These are phyloP conservation scores for Corynascus novoguineensis DNA, from an alignment of 495 filamentous ascomycete genomes.

Conservation along the genomic window DNA sequence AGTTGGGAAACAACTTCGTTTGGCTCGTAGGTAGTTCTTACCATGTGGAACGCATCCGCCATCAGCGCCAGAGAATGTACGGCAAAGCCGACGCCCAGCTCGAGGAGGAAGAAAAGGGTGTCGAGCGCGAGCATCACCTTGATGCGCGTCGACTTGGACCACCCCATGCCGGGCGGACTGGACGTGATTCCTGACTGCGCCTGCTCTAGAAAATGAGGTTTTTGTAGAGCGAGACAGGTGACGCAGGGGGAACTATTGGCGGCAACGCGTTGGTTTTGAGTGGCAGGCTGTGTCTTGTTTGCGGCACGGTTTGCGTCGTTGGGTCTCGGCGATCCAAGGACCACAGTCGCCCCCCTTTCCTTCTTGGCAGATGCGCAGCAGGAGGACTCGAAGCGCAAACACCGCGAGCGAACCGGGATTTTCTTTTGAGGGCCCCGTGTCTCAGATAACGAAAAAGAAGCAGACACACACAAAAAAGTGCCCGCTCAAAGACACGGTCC, in stretches of 20 bases:
- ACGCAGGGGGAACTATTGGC: background rate
- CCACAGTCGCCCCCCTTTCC: background rate
- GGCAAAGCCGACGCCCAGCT: slow-evolving; percentile 75
- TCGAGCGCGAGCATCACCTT: slow-evolving; percentile 89
- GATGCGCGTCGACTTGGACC: slow-evolving; percentile 91
- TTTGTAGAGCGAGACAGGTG: background rate
- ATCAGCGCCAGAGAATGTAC: slow-evolving; percentile 89
- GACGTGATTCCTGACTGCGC: background rate
- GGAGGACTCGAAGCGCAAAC: background rate
- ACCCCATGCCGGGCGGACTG: slow-evolving; percentile 56
- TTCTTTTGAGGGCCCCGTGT: background rate
- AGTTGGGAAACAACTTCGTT: background rate
- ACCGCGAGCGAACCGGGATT: background rate
- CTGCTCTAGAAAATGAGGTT: background rate
- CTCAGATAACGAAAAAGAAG: background rate
- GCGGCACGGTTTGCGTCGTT: background rate
- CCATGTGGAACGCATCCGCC: slow-evolving; percentile 98
- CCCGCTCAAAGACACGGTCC: too few species aligned
- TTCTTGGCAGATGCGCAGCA: slow-evolving; percentile 4
- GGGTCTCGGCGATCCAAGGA: background rate
- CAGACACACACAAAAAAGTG: too few species aligned
- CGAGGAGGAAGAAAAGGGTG: slow-evolving; percentile 79
- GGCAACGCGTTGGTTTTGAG: background rate
- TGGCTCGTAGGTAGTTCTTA: slow-evolving; percentile 33
- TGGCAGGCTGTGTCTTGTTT: background rate